These are phyloP conservation scores for Kodamaea leandrae DNA, from an alignment of 805 yeast genomes.

Conservation along the genomic window DNA sequence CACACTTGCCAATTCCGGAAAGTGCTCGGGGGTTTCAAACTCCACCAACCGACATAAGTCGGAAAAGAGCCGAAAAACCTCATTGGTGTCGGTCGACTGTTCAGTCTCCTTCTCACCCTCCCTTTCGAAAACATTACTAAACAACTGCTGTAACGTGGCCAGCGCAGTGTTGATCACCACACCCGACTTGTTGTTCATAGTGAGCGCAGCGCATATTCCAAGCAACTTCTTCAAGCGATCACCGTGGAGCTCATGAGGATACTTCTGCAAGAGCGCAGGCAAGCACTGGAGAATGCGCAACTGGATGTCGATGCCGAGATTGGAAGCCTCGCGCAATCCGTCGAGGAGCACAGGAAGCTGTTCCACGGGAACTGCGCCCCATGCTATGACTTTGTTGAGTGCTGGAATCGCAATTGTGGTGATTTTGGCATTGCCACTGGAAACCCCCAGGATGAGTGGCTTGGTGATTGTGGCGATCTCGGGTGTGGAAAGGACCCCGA, in stretches of 20 bases:
- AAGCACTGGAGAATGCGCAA: slow-evolving; percentile 79
- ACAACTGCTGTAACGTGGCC: slow-evolving; percentile 86
- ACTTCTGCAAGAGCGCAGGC: slow-evolving; percentile 69
- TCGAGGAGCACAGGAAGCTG: slow-evolving; percentile 57
- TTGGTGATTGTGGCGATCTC: slow-evolving; percentile 5
- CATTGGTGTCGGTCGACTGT: slow-evolving; percentile 57
- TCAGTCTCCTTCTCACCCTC: slow-evolving; percentile 29
- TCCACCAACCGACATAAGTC: slow-evolving; percentile 73
- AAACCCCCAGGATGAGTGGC: slow-evolving; percentile 20
- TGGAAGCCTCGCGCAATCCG: slow-evolving; percentile 70
- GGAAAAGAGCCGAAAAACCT: slow-evolving; percentile 64
- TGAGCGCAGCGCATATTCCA: slow-evolving; percentile 68
- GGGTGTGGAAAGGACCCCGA: slow-evolving; percentile 1
- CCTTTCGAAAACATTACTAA: slow-evolving; percentile 72
- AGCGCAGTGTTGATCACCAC: slow-evolving; percentile 88
- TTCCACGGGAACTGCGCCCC: slow-evolving; percentile 52
- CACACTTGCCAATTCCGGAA: slow-evolving; percentile 51
- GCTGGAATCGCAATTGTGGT: slow-evolving; percentile 71
- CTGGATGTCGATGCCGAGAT: slow-evolving; percentile 77
- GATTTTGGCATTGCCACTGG: slow-evolving; percentile 68
- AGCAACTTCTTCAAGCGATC: slow-evolving; percentile 56
- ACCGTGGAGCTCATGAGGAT: slow-evolving; percentile 54
- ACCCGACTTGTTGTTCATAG: slow-evolving; percentile 62
- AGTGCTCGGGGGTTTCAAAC: slow-evolving; percentile 51
- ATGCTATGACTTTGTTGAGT: slow-evolving; percentile 57